Evolutionary conservation across 139 green algal genomes (phyloP), one percentile per base, ranked within the genome.

Genomic region (Chlamydomonas incerta): DNA sequence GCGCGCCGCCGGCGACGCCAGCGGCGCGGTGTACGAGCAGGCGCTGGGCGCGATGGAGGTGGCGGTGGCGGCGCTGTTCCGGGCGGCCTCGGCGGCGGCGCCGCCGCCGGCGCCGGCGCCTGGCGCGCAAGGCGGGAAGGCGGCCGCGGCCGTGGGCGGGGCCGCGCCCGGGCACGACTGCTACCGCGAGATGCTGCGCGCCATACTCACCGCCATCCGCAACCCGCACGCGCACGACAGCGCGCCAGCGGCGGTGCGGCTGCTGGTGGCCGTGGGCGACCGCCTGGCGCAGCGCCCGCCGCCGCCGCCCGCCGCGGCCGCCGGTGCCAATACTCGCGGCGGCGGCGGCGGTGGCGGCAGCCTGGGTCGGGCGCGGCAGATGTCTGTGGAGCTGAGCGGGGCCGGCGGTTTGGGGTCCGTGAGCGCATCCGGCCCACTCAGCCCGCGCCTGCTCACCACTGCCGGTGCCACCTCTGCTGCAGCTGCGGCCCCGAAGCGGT

Each of bases 21-120:
- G 72, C 17, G 41, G 88, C 24, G 66, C 73, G 41, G 93, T 97
- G 37, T 50, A 91, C 94, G 82, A 88, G 11, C 86, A 94, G 74
- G 91, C 93, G n/a, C 67, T 96, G 66, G 91, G 91, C 21, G 91
- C 92, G 17, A 47, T 97, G 69, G 84, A 91, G 72, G 85, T 87
- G 1, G 91, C 94, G 9, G 90, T 95, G 21, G 91, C 94, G 46
- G 88, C 90, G 5, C 87, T 97, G 70, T 96, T 91, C 85, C 69
- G 80, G 14, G 28, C 55, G 34, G 68, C 80, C 71, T 8, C 24
- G 37, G 67, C 58, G 72, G 82, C 73, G 58, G 14, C 46, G 60
- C 23, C 47, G 24, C 50, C 41, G 14, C 15, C 63, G 29, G n/a
- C 81, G 47, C 21, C 60, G 74, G 57, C 73, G n/a, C 11, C 65